A percentile compares a stretch with the other conserved stretches of the same genome.
phyloP scores from a whole-genome alignment of 2,329 filamentous ascomycete species.

The Microcyclosporella mali region DNA sequence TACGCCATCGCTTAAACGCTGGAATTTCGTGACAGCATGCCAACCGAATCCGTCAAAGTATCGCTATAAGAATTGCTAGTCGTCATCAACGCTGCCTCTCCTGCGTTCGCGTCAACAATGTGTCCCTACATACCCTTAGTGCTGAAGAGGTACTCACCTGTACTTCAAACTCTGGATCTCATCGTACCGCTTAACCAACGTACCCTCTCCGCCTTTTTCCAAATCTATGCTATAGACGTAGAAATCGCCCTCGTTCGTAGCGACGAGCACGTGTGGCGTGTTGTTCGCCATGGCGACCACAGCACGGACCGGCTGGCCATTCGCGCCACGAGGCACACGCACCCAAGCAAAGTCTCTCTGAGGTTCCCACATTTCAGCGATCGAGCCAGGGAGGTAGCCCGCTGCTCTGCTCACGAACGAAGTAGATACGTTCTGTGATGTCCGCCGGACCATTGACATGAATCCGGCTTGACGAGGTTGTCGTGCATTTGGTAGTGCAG shows the following conservation, averaged over 20 bases:
- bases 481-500: slow-evolving; percentile 26
- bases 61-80: too few relatives aligned
- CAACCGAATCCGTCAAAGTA: background rate
- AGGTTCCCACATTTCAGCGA: slow-evolving; percentile 98
- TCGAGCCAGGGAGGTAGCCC: slow-evolving; percentile 84
- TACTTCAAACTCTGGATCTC: slow-evolving; percentile 30
- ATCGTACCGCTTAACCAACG: slow-evolving; percentile 87
- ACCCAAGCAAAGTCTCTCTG: slow-evolving; percentile 93
- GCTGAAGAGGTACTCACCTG: too few relatives aligned
- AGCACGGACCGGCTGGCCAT: slow-evolving; percentile 59
- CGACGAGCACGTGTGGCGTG: slow-evolving; percentile 94
- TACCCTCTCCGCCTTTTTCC: slow-evolving; percentile 88
- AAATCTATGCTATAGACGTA: slow-evolving; percentile 94
- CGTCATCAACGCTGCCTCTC: too few relatives aligned
- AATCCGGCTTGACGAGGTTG: slow-evolving; percentile 63
- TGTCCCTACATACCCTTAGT: too few relatives aligned
- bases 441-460: slow-evolving; percentile 84
- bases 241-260: slow-evolving; percentile 91
- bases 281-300: slow-evolving; percentile 97
- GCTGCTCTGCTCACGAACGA: slow-evolving; percentile 83
- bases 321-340: slow-evolving; percentile 67
- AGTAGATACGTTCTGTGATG: slow-evolving; percentile 87
- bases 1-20: slow-evolving; percentile 23
- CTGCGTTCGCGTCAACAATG: too few relatives aligned
- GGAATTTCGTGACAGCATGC: slow-evolving; percentile 4